Percentiles rank a stretch among this genome's conserved stretches.
Conservation (phyloP, 257 asterid genomes). For the Solanum medicagineum region DNA sequence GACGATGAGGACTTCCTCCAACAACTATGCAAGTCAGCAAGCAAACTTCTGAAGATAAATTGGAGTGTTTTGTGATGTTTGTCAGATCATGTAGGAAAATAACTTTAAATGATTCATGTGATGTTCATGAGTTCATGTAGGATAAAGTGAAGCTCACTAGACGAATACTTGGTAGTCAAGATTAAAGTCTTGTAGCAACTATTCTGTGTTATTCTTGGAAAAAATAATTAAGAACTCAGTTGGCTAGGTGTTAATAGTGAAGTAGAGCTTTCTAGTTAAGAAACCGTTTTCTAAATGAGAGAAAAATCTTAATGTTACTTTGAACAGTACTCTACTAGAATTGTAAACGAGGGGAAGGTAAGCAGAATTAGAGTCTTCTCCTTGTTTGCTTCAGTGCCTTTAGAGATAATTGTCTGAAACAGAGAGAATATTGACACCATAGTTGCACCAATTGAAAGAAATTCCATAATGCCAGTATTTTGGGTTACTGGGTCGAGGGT, state of each 20-base stretch:
- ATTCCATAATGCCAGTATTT: too few species aligned
- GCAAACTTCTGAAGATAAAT: slow-evolving; percentile 79
- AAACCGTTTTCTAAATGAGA: not conserved
- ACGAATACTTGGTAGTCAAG: not conserved
- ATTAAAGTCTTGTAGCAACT: not conserved
- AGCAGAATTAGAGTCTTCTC: not conserved
- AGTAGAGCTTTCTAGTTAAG: not conserved
- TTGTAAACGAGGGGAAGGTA: not conserved
- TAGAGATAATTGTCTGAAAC: not conserved
- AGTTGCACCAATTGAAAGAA: not conserved
- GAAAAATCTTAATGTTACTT: not conserved
- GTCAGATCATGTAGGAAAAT: not conserved
- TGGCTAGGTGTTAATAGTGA: not conserved
- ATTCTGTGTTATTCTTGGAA: not conserved
- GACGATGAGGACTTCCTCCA: slow-evolving; percentile 72
- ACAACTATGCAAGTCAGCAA: slow-evolving; percentile 73
- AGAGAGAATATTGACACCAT: not conserved
- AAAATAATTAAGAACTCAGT: not conserved
- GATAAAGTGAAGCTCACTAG: not conserved
- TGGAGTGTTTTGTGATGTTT: not conserved
- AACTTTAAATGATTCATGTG: not conserved
- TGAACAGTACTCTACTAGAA: not conserved
- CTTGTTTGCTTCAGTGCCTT: not conserved
- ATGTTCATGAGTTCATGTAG: not conserved
- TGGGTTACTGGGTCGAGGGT: too few species aligned